Evolutionary conservation across 768 basidiomycete genomes (phyloP), one percentile per base, ranked within the genome.

Genomic region (Lentinus brumalis): DNA sequence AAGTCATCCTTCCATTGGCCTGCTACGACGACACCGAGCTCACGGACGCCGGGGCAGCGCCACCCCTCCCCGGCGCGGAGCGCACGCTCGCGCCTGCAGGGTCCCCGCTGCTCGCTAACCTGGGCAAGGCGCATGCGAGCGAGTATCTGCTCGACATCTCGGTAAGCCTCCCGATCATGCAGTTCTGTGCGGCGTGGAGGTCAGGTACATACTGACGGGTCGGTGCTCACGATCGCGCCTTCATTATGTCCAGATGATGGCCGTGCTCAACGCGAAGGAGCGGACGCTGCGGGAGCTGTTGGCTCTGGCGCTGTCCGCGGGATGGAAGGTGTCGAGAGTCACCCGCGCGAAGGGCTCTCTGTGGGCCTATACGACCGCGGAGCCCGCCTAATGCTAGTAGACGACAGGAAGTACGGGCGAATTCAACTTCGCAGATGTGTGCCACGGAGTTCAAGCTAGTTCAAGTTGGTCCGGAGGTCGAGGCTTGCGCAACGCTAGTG

Each of bases 271-370:
- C 59, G 78, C 81, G 11, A 83, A 87, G 66, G 87, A 89, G 65
- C 79, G 87, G 5, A 89, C 87, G 0, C 73, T 89, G 6, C 79
- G 84, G 52, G 86, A 89, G 68, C 77, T 82, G 32, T 78, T 83
- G 5, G 74, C 77, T 1, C 71, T 88, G 30, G 75, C 82, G 8
- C 71, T 75, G 30, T 83, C 83, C 0, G 80, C 86, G 21, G 87
- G 87, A 1, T 89, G 87, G 87, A 85, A 81, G 55, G 77, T 88
- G 3, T 70, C 78, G 41, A 80, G 80, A 40, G 83, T 86, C 57
- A 82, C 81, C 5, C 81, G 81, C 57, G 80, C 83, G 12, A 74
- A 80, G 31, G 85, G 60, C 29, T 61, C 60, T 16, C 35, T 61
- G 31, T 61, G 60, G 60, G 60, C 42, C 21, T 61, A 57, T 44